Evolutionary conservation across 2,329 filamentous ascomycete species (phyloP).

Genomic region (Penicillium sp.): DNA sequence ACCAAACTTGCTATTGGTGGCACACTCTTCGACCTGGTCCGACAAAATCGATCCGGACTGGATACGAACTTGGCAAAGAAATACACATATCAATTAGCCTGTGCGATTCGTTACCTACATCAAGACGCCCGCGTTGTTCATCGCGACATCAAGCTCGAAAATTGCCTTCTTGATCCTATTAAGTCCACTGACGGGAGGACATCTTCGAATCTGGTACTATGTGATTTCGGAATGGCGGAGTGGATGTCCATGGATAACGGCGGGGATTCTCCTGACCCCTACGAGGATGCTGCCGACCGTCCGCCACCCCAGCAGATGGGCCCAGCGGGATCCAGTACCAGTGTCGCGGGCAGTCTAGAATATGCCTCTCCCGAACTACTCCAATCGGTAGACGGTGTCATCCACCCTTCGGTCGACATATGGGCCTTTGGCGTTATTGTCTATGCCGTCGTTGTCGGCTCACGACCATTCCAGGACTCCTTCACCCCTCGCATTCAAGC

Average conservation of each 20-base stretch:
- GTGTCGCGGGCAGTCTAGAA: conserved; percentile 60
- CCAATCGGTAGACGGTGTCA: conserved; percentile 38
- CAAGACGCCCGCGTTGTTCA: conserved; percentile 67
- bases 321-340: conserved; percentile 57
- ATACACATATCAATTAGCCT: conserved; percentile 63
- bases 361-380: conserved; percentile 53
- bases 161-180: conserved; percentile 62
- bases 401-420: conserved; percentile 59
- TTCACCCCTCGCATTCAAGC: conserved; percentile 59
- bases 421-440: conserved; percentile 67
- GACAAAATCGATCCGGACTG: conserved; percentile 55
- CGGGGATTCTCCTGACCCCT: conserved; percentile 51
- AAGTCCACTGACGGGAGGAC: conserved; percentile 48
- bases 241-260: conserved; percentile 60
- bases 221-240: conserved; percentile 69
- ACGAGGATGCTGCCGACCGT: conserved; percentile 47
- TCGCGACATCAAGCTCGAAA: conserved; percentile 68
- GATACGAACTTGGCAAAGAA: conserved; percentile 54
- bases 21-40: conserved; percentile 63
- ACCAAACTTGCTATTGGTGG: conserved; percentile 64
- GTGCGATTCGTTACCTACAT: conserved; percentile 64
- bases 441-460: conserved; percentile 60
- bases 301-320: conserved; percentile 53
- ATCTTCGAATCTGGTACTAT: conserved; percentile 60
- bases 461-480: conserved; percentile 61